These are phyloP conservation scores for Balamuthia mandrillaris DNA, from an alignment of 208 protist species.

Conservation along the genomic window DNA sequence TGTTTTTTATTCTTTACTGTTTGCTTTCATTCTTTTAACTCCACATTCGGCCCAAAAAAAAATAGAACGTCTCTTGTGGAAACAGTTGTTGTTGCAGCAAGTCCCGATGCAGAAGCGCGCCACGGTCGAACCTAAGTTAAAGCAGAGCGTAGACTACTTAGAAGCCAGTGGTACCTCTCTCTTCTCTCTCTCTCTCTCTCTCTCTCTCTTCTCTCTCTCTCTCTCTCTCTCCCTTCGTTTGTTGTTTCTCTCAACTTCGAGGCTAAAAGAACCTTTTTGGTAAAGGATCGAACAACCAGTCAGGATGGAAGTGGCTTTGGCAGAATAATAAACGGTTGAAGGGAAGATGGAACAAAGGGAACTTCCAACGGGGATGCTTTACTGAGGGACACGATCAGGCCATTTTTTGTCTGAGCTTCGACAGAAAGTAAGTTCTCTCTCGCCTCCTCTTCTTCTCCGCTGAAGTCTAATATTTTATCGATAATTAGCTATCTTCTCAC, in stretches of 20 bases:
- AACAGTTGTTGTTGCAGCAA: no score
- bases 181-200: neutral
- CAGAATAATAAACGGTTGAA: no score
- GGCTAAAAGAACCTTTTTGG: neutral
- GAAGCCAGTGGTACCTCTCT: no score
- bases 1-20: no score
- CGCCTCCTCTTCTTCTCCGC: neutral
- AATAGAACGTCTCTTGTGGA: no score
- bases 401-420: slow-evolving; percentile 25
- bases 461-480: neutral
- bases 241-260: neutral
- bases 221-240: neutral
- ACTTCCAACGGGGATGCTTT: neutral
- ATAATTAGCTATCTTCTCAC: neutral
- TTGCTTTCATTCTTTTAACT: no score
- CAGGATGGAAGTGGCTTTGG: no score
- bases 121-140: no score
- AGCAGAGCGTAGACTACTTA: no score
- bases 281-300: neutral
- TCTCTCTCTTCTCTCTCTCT: neutral
- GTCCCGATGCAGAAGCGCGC: no score
- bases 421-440: neutral
- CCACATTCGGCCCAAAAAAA: no score
- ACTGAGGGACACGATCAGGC: neutral
- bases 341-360: slow-evolving; percentile 1